Evolutionary conservation across 1,284 basidiomycete species (phyloP).

Genomic region (Boletus sp.): DNA sequence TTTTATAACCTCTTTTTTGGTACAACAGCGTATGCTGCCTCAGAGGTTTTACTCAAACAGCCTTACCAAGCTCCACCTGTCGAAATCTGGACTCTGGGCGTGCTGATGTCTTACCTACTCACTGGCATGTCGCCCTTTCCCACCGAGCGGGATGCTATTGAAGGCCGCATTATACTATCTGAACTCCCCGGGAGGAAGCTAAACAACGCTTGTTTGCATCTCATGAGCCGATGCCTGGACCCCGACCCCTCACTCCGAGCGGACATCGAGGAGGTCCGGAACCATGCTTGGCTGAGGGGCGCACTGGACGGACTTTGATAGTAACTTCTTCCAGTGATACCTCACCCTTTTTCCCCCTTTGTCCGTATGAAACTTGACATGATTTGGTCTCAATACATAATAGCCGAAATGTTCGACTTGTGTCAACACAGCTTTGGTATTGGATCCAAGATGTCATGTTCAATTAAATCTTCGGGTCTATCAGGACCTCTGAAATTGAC

Average conservation of each 20-base stretch:
- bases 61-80: constrained; percentile 74
- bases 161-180: constrained; percentile 46
- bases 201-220: constrained; percentile 45
- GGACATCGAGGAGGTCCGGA: constrained; percentile 68
- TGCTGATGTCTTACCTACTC: constrained; percentile 81
- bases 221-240: constrained; percentile 74
- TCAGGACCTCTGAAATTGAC: too few relatives aligned
- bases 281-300: constrained; percentile 67
- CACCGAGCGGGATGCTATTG: constrained; percentile 64
- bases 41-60: constrained; percentile 77
- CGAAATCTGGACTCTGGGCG: constrained; percentile 91
- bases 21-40: constrained; percentile 74
- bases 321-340: constrained; percentile 5
- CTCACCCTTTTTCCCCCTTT: constrained; percentile 1
- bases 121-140: constrained; percentile 85
- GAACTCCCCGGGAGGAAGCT: constrained; percentile 36
- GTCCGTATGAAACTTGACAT: constrained; percentile 3
- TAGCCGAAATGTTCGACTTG: constrained; percentile 17
- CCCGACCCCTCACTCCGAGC: constrained; percentile 65
- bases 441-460: too few relatives aligned
- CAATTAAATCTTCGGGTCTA: too few relatives aligned
- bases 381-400: constrained; percentile 11
- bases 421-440: constrained; percentile 3
- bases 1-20: constrained; percentile 76
- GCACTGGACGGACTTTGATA: constrained; percentile 23